A percentile compares a stretch with the other conserved stretches of the same genome.
Conservation (phyloP, 352 stramenopile genomes). For the Phytophthora colocasiae region DNA sequence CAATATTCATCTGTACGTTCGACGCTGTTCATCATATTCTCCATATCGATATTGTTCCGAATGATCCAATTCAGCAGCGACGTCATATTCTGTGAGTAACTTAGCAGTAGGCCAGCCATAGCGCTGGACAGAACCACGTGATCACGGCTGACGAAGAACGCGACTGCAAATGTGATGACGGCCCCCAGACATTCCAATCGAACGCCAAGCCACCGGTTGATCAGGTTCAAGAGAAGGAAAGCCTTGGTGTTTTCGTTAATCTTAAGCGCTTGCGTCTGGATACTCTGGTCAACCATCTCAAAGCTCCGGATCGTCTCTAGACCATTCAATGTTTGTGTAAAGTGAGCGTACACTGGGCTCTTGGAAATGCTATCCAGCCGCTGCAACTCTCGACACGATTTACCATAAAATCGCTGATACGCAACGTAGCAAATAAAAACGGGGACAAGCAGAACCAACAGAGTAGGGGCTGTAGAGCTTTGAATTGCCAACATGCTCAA, state of each 20-base stretch:
- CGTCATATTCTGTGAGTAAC: constrained; percentile 94
- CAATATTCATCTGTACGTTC: constrained; percentile 78
- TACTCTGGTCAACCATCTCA: constrained; percentile 51
- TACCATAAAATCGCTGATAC: constrained; percentile 73
- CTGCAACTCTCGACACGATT: constrained; percentile 75
- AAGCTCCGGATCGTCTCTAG: constrained; percentile 79
- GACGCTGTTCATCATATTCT: constrained; percentile 96
- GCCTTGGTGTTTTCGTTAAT: constrained; percentile 82
- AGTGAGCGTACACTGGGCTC: constrained; percentile 92
- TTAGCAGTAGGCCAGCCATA: constrained; percentile 93
- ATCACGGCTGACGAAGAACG: constrained; percentile 88
- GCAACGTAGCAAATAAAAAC: constrained; percentile 69
- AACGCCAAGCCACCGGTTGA: constrained; percentile 97
- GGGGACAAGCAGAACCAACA: constrained; percentile 65
- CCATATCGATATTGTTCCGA: constrained; percentile 93
- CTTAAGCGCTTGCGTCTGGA: constrained; percentile 41
- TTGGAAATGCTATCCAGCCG: constrained; percentile 68
- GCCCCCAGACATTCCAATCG: constrained; percentile 89
- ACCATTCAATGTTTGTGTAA: constrained; percentile 91
- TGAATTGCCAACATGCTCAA: constrained; percentile 65
- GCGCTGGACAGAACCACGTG: constrained; percentile 64
- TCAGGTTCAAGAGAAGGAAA: constrained; percentile 91
- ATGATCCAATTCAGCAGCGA: constrained; percentile 96
- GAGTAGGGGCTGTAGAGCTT: constrained; percentile 46
- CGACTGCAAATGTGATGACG: constrained; percentile 91